phyloP scores from a whole-genome alignment of 2,329 filamentous ascomycete genomes.

The Nannizziopsis barbatae region DNA sequence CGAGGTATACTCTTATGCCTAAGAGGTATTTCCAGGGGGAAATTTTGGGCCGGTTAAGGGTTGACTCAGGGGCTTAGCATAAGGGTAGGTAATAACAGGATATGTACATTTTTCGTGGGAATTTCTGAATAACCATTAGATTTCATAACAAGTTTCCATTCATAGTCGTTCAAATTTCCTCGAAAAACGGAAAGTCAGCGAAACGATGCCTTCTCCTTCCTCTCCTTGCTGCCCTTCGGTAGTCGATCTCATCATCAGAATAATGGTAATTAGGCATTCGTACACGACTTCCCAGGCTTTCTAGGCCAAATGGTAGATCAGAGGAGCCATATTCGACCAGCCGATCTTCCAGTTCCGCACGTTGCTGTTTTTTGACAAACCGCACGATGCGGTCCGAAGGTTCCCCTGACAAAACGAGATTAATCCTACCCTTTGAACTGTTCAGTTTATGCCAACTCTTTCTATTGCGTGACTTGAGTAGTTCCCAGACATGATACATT shows the following conservation, averaged over 20 bases:
- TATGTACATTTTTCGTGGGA: no score
- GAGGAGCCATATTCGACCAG: neutral
- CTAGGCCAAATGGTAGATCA: neutral
- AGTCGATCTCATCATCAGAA: slow-evolving; percentile 1
- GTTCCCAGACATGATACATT: neutral
- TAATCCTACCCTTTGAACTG: neutral
- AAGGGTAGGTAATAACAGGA: no score
- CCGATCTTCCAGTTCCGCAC: neutral
- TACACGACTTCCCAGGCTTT: neutral
- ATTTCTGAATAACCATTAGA: no score
- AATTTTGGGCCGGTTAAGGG: no score
- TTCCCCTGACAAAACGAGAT: neutral
- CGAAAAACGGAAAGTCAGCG: no score
- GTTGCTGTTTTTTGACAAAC: neutral
- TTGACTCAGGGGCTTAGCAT: no score
- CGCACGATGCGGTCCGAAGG: slow-evolving; percentile 3
- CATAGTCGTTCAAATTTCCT: no score
- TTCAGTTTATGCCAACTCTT: neutral
- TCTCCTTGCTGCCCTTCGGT: neutral
- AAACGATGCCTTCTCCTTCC: neutral
- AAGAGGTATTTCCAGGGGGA: no score
- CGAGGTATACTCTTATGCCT: no score
- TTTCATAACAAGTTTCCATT: no score
- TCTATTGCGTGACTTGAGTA: neutral
- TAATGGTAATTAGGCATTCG: neutral